Base-by-base conservation (phyloP, 1,284 basidiomycete genomes). In the Austroboletus niveus region DNA sequence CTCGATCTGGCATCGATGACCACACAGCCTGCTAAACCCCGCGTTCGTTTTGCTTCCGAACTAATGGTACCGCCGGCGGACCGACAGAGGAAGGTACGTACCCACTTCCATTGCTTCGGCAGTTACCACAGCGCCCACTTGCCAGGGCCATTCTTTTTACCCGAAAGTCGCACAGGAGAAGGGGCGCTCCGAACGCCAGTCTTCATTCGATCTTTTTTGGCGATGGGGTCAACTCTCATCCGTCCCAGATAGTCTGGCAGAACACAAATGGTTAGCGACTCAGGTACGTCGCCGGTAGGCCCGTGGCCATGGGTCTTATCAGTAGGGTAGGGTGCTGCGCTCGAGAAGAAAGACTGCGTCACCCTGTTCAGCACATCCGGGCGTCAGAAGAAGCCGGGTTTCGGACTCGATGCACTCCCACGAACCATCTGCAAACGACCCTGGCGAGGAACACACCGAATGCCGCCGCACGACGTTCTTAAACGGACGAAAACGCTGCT, bases 131-230 rank as follows among this genome's bases (percentile, higher is more conserved):
- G 35, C 39, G 10, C 10, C 4, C 9, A 8, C 30, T 42, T 31
- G 20, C 12, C 47, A 74, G 69, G 50, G 52, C 43, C 63, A 58
- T 40, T 47, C 68, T 8, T 57, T 60, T 22, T 75, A 75, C 53
- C 75, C 75, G 27, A 69, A 59, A 49, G 68, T 75, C 44, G 74
- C 74, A 14, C 74, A 75, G 53, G 59, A 59, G 32, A 75, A 70
- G 54, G 68, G 67, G 48, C 53, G 35, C 32, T 60, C 64, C 15
- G 63, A 69, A 56, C 62, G 70, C 47, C 58, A 53, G 49, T 51
- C 51, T 22, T 71, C 62, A 22, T 60, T 64, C 27, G 75, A 74
- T 55, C 60, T 74, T 24, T 69, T 59, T 52, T 77, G 75, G 75
- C 61, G 55, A 42, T 62, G 60, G 57, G 61, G 40, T 51, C 57